Evolutionary conservation across 1,284 basidiomycete genomes (phyloP).

Genomic region (Xerocomus nothofagi): DNA sequence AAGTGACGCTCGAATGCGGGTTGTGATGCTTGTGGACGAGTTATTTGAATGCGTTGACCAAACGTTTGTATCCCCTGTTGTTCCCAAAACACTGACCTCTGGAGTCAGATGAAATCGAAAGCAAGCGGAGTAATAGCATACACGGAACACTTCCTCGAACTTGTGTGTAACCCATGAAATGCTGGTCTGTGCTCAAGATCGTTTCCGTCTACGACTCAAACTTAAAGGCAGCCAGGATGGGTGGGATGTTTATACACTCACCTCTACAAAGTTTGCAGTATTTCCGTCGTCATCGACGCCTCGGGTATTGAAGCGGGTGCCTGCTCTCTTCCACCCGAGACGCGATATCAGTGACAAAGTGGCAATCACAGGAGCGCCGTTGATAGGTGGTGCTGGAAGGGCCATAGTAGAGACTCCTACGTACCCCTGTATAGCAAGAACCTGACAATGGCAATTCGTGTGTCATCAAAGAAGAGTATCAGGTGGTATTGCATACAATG

Average conservation of each 20-base stretch:
- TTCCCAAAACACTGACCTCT: slow-evolving; percentile 88
- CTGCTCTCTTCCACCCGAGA: slow-evolving; percentile 92
- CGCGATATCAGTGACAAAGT: slow-evolving; percentile 82
- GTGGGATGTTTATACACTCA: slow-evolving; percentile 33
- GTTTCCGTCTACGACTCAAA: slow-evolving; percentile 74
- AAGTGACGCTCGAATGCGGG: slow-evolving; percentile 97
- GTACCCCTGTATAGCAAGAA: slow-evolving; percentile 94
- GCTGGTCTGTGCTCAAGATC: slow-evolving; percentile 80
- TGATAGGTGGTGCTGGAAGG: slow-evolving; percentile 69
- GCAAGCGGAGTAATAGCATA: slow-evolving; percentile 44
- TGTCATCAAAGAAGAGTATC: slow-evolving; percentile 29
- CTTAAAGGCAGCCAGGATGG: slow-evolving; percentile 3
- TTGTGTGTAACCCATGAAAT: slow-evolving; percentile 90
- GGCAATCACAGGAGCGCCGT: slow-evolving; percentile 63
- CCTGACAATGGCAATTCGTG: slow-evolving; percentile 38
- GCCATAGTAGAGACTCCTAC: slow-evolving; percentile 73
- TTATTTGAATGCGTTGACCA: slow-evolving; percentile 89
- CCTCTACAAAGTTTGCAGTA: slow-evolving; percentile 97
- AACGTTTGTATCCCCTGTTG: slow-evolving; percentile 92
- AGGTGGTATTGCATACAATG: slow-evolving; percentile 54
- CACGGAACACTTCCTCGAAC: slow-evolving; percentile 91
- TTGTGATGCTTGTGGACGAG: slow-evolving; percentile 92
- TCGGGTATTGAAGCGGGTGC: slow-evolving; percentile 95
- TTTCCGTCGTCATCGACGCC: slow-evolving; percentile 98
- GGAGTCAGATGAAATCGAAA: slow-evolving; percentile 17